phyloP scores from a whole-genome alignment of 179 eudicot species.

The Silene coronaria region DNA sequence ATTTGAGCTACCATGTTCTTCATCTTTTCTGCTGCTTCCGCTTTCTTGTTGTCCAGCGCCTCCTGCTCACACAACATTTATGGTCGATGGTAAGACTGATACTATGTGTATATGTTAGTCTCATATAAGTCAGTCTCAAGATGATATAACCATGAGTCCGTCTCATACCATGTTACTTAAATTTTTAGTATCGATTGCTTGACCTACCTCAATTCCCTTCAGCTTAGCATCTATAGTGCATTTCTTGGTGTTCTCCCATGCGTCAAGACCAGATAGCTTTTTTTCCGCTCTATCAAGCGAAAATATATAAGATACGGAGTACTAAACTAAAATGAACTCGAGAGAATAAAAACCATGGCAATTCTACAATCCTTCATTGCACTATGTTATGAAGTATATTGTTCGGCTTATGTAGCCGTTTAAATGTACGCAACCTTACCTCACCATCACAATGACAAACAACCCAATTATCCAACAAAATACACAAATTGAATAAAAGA shows the following conservation, averaged over 20 bases:
- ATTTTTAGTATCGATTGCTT: neutral
- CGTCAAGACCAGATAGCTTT: slow-evolving; percentile 45
- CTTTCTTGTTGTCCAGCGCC: slow-evolving; percentile 64
- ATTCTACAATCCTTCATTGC: neutral
- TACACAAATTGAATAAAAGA: neutral
- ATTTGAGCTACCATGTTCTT: slow-evolving; percentile 54
- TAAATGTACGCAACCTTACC: too few species aligned
- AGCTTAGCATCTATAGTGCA: slow-evolving; percentile 62
- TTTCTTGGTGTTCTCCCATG: slow-evolving; percentile 83
- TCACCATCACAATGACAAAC: too few species aligned
- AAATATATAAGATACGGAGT: neutral
- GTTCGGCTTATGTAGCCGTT: too few species aligned
- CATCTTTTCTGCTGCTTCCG: slow-evolving; percentile 70
- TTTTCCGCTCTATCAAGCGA: slow-evolving; percentile 56
- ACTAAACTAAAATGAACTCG: neutral
- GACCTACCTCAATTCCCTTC: slow-evolving; percentile 55
- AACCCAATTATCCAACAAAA: neutral
- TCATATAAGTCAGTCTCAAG: neutral
- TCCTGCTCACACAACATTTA: slow-evolving; percentile 42
- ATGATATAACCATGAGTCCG: neutral
- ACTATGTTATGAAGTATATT: neutral
- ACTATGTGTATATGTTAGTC: too few species aligned
- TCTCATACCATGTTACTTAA: too few species aligned
- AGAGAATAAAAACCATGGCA: neutral
- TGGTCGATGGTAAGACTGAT: neutral